Conservation (phyloP, 441 rosid genomes). For the Melastoma candidum region DNA sequence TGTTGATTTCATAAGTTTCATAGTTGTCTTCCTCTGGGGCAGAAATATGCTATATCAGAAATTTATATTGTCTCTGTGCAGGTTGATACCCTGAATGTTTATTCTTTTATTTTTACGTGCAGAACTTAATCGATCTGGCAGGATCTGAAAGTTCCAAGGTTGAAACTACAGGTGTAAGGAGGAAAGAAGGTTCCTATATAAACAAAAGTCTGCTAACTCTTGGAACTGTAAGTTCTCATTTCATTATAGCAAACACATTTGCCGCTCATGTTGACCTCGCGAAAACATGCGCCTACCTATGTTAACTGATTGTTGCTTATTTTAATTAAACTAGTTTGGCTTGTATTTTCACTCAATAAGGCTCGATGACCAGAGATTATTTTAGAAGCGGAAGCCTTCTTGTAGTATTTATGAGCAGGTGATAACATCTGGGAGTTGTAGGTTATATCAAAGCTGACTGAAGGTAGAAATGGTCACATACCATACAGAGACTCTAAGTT, state of each 20-base stretch:
- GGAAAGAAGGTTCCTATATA: constrained; percentile 96
- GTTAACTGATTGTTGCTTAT: too few relatives aligned
- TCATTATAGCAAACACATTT: neutral
- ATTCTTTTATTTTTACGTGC: constrained; percentile 45
- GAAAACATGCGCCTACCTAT: too few relatives aligned
- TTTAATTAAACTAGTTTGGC: too few relatives aligned
- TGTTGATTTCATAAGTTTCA: constrained; percentile 10
- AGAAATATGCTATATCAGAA: neutral
- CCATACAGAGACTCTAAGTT: constrained; percentile 78
- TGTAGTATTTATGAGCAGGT: neutral
- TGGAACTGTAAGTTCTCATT: constrained; percentile 74
- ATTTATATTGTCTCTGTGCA: neutral
- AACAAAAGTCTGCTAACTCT: constrained; percentile 97
- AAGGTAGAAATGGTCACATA: constrained; percentile 58
- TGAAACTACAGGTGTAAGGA: constrained; percentile 87
- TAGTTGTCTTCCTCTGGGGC: neutral
- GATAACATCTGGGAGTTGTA: constrained; percentile 17
- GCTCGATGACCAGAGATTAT: neutral
- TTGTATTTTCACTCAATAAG: too few relatives aligned
- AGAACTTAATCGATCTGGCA: constrained; percentile 99
- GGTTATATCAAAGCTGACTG: constrained; percentile 83
- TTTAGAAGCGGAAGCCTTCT: neutral
- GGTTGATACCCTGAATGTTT: constrained; percentile 25
- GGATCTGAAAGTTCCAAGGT: constrained; percentile 99
- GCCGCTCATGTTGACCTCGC: too few relatives aligned